Percentiles rank a stretch among this genome's conserved stretches.
Evolutionary conservation across 345 rosid genomes (phyloP).

Genomic region (Gossypium turneri): DNA sequence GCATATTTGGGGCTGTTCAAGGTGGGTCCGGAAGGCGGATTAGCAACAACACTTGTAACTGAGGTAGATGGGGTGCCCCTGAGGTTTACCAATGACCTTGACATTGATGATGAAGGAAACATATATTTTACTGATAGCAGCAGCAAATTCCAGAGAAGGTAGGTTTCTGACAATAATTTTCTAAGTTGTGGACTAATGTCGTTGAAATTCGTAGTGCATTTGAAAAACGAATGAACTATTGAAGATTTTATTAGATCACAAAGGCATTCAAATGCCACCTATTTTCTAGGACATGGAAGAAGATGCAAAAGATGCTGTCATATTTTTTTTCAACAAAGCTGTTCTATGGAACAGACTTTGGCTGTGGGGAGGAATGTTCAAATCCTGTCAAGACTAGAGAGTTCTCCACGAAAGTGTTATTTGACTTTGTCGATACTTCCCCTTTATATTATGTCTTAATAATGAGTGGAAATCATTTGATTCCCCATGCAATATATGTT

Average conservation of each 20-base stretch:
- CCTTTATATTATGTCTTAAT: background rate
- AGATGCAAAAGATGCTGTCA: background rate
- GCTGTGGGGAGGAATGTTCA: background rate
- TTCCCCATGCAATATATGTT: background rate
- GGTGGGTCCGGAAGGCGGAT: slow-evolving; percentile 90
- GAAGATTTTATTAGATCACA: background rate
- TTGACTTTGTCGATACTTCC: background rate
- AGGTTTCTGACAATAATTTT: slow-evolving; percentile 11
- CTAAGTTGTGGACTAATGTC: background rate
- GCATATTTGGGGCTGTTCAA: slow-evolving; percentile 88
- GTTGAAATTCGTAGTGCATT: background rate
- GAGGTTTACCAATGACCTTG: slow-evolving; percentile 83
- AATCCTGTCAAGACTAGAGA: background rate
- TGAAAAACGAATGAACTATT: background rate
- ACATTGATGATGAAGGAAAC: slow-evolving; percentile 78
- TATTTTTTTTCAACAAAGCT: background rate
- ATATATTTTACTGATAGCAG: slow-evolving; percentile 94
- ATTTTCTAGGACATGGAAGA: background rate
- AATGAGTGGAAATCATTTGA: background rate
- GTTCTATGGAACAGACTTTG: background rate
- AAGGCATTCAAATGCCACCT: background rate
- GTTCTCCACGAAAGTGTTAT: background rate
- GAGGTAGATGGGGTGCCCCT: slow-evolving; percentile 82
- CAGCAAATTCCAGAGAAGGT: slow-evolving; percentile 70
- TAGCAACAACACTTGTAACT: slow-evolving; percentile 62